Conservation (phyloP, 2,329 filamentous ascomycete species). For the Purpureocillium lavendulum region DNA sequence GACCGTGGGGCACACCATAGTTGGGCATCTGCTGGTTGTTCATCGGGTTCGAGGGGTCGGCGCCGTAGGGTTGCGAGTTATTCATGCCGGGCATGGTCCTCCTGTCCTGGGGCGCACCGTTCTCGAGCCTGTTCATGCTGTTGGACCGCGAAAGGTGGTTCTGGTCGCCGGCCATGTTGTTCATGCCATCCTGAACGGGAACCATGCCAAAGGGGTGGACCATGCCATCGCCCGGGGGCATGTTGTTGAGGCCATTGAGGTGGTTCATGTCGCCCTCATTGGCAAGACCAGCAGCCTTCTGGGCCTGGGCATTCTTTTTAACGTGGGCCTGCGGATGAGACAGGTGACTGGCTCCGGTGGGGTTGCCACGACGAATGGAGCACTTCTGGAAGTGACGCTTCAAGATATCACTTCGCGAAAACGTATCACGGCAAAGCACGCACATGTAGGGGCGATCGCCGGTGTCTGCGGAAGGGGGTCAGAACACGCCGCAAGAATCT, state of each 20-base stretch:
- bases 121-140: slow-evolving; percentile 51
- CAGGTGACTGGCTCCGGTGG: slow-evolving; percentile 87
- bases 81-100: slow-evolving; percentile 49
- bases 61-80: slow-evolving; percentile 46
- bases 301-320: slow-evolving; percentile 61
- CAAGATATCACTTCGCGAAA: slow-evolving; percentile 93
- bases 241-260: slow-evolving; percentile 52
- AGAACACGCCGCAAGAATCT: slow-evolving; percentile 22
- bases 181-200: slow-evolving; percentile 48
- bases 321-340: slow-evolving; percentile 86
- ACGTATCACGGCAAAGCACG: slow-evolving; percentile 94
- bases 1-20: slow-evolving; percentile 54
- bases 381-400: slow-evolving; percentile 99
- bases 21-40: slow-evolving; percentile 54
- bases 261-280: slow-evolving; percentile 49
- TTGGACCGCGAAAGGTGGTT: slow-evolving; percentile 53
- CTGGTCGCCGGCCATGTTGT: slow-evolving; percentile 52
- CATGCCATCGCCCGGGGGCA: slow-evolving; percentile 45
- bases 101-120: slow-evolving; percentile 46
- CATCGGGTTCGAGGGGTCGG: slow-evolving; percentile 54
- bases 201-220: slow-evolving; percentile 51
- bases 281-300: slow-evolving; percentile 45
- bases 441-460: slow-evolving; percentile 98
- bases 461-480: slow-evolving; percentile 57
- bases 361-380: slow-evolving; percentile 91